Conservation (phyloP, 805 yeast genomes). For the Saccharomyces jurei region DNA sequence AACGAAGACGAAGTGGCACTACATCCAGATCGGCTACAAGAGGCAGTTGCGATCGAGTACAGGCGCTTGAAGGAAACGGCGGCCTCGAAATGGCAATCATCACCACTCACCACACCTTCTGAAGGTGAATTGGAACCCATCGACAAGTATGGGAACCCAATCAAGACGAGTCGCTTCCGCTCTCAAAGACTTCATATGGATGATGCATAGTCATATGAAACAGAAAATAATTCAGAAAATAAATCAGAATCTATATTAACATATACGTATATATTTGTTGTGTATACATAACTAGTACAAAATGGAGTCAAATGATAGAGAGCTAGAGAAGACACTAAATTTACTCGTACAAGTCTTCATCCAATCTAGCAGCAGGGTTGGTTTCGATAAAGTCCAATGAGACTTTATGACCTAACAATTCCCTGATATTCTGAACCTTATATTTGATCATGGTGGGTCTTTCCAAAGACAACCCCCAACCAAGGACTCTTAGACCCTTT, state of each 20-base stretch:
- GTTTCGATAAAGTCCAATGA: conserved; percentile 87
- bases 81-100: conserved; percentile 30
- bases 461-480: conserved; percentile 95
- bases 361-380: conserved; percentile 96
- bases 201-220: background rate
- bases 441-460: conserved; percentile 99
- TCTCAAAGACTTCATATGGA: conserved; percentile 35
- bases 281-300: conserved; percentile 3
- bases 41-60: conserved; percentile 49
- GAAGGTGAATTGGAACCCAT: conserved; percentile 51
- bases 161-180: conserved; percentile 59
- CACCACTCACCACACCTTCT: conserved; percentile 11
- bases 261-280: conserved; percentile 1
- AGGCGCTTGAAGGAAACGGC: conserved; percentile 46
- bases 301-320: background rate
- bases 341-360: conserved; percentile 50
- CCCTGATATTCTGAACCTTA: conserved; percentile 92
- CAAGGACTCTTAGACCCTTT: conserved; percentile 83
- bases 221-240: background rate
- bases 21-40: conserved; percentile 31
- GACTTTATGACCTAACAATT: conserved; percentile 93
- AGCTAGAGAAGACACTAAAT: background rate
- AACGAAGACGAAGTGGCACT: conserved; percentile 20
- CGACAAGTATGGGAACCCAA: conserved; percentile 53
- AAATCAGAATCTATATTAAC: background rate